Evolutionary conservation across 179 eudicot species (phyloP), one percentile per base, ranked within the genome.

Genomic region (Beta macrorhiza): DNA sequence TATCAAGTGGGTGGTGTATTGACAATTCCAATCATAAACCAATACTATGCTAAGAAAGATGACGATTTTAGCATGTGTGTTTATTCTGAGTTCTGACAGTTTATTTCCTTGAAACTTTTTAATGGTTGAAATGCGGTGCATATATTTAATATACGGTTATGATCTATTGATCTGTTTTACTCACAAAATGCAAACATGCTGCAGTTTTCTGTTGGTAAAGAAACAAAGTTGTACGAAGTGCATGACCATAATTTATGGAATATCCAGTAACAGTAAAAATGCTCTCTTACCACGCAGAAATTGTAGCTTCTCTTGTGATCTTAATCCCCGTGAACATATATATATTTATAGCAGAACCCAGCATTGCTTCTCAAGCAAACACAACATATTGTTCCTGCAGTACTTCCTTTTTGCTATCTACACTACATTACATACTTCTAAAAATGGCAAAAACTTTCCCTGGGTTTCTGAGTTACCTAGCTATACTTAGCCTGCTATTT

Each of bases 401-500:
- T 45, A 11, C 11, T n/a, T 42, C 12, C 16, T 17, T 44, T 67
- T 58, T 29, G 22, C 51, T 51, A 73, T 37, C 42, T 37, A 37
- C 42, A 32, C 64, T 63, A 22, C 67, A 11, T 62, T 72, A 47
- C 70, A 13, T 19, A 67, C 51, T 76, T 49, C 5, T 6, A n/a
- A 0, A 44, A 4, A 83, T 83, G 85, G 64, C 44, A 47, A 78
- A 73, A 75, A 83, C 74, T 74, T 45, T 74, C 19, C 9, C 79
- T 5, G 22, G 6, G 47, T 74, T 73, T 67, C 62, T 83, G 45
- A 69, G 82, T 59, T 57, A 56, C 37, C 0, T 79, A 22, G 47
- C 79, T 51, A 14, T 74, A 17, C 37, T 83, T 2, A 73, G 71
- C 67, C 67, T 83, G 75, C 44, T 83, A 67, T 57, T 47, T 47